These are phyloP conservation scores for Botryotinia narcissicola DNA, from an alignment of 2,329 filamentous ascomycete species.

Conservation along the genomic window DNA sequence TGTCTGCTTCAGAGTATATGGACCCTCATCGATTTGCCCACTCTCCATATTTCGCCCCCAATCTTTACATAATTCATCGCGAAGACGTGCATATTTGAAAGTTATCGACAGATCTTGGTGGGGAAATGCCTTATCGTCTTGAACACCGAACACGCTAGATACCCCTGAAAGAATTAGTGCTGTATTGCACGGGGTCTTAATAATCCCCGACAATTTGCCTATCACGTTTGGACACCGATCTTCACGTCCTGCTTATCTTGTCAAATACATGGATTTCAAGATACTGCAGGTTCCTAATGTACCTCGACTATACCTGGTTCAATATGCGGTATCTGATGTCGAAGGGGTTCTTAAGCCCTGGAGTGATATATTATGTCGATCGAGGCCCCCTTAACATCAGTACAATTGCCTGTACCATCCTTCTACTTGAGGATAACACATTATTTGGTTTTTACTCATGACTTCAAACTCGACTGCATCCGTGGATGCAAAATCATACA, in stretches of 20 bases:
- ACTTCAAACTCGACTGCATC: background rate
- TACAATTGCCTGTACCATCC: too few relatives aligned
- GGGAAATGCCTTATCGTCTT: constrained; percentile 6
- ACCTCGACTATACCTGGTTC: background rate
- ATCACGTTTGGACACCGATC: constrained; percentile 14
- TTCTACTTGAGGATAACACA: background rate
- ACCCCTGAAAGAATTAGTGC: background rate
- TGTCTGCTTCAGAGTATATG: background rate
- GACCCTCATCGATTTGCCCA: background rate
- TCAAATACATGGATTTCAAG: background rate
- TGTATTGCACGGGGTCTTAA: background rate
- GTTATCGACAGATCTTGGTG: background rate
- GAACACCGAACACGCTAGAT: background rate
- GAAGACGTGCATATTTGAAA: background rate
- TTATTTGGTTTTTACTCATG: background rate
- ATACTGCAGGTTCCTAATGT: background rate
- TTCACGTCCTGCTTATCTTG: constrained; percentile 4
- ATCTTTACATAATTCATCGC: constrained; percentile 5
- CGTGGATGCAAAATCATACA: background rate
- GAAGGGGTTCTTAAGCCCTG: background rate
- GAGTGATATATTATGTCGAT: constrained; percentile 5
- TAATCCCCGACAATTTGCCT: constrained; percentile 5
- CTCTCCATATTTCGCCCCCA: background rate
- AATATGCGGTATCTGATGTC: background rate
- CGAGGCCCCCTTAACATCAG: background rate